These are phyloP conservation scores for Cladosporium sp. DNA, from an alignment of 2,329 filamentous ascomycete genomes.

Conservation along the genomic window DNA sequence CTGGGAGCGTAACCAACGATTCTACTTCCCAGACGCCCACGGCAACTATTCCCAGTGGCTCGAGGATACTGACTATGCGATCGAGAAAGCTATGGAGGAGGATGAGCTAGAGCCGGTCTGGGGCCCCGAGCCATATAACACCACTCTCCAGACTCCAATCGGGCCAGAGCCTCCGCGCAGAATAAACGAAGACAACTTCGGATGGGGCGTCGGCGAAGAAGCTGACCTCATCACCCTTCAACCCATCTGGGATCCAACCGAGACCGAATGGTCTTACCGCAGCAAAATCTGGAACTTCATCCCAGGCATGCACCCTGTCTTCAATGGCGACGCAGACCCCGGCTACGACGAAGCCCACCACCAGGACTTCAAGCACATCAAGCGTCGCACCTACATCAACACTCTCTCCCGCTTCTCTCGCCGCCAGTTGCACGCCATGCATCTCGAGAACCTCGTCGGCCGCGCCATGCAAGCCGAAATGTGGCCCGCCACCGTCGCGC, in stretches of 20 bases:
- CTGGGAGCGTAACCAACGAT: conserved; percentile 59
- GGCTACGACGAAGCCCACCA: conserved; percentile 57
- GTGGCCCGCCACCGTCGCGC: conserved; percentile 84
- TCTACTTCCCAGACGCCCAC: conserved; percentile 56
- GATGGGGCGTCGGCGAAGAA: conserved; percentile 86
- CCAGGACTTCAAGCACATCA: conserved; percentile 49
- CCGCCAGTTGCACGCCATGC: conserved; percentile 80
- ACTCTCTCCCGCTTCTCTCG: conserved; percentile 82
- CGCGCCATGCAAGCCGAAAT: conserved; percentile 95
- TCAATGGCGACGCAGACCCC: conserved; percentile 64
- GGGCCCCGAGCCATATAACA: conserved; percentile 73
- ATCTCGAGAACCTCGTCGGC: conserved; percentile 82
- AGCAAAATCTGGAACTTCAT: conserved; percentile 54
- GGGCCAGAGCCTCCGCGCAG: conserved; percentile 70
- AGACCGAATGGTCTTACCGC: conserved; percentile 71
- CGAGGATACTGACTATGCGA: conserved; percentile 43
- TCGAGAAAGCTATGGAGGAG: conserved; percentile 41
- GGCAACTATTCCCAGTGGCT: conserved; percentile 51
- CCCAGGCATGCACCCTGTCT: conserved; percentile 67
- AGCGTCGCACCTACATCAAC: conserved; percentile 83
- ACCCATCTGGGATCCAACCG: conserved; percentile 85
- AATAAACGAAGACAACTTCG: conserved; percentile 76
- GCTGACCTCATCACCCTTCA: conserved; percentile 91
- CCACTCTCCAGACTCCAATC: conserved; percentile 70
- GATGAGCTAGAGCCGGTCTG: conserved; percentile 65